Evolutionary conservation across 108 stramenopile species (phyloP), one percentile per base, ranked within the genome.

Genomic region (Bacterosira constricta): DNA sequence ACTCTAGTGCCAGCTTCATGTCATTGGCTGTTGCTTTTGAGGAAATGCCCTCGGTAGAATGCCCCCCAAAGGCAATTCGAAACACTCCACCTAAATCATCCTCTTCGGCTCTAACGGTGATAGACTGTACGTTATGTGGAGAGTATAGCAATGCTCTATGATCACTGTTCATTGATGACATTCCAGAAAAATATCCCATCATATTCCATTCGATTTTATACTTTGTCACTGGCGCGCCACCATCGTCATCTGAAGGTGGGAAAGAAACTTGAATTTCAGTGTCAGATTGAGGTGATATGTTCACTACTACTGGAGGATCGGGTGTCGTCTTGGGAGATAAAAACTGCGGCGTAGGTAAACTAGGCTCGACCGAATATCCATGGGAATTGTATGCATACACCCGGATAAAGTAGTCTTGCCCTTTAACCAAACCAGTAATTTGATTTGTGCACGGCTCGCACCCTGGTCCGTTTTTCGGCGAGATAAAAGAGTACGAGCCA

Each of bases 171-270:
- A 35, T 35, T 17, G 63, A 61, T 11, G 49, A 21, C 49, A 73
- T 65, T 36, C 81, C 84, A 7, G 78, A 50, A 42, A 52, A 53
- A 53, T 83, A 89, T 8, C 69, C 47, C 36, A 65, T 51, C 1
- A 71, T 38, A 73, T 90, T 85, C 73, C 80, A 87, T 58, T 87
- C 82, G 30, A 92, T 52, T 46, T 69, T 70, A 56, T 85, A 92
- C 11, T 68, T 60, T 25, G 85, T 80, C 20, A 92, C 61, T 26
- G 41, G 44, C 20, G 63, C 46, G n/a, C 91, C 89, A 13, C 89
- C 89, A 41, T 84, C 66, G 35, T 79, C 55, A 2, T 42, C 27
- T 18, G 86, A 80, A 21, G 63, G 52, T 31, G 79, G 79, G 68
- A 86, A 92, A 44, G 73, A 41, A 0, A 90, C 85, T 13, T 73